Evolutionary conservation across 1,284 basidiomycete genomes (phyloP).

Genomic region (Sparassis latifolia): DNA sequence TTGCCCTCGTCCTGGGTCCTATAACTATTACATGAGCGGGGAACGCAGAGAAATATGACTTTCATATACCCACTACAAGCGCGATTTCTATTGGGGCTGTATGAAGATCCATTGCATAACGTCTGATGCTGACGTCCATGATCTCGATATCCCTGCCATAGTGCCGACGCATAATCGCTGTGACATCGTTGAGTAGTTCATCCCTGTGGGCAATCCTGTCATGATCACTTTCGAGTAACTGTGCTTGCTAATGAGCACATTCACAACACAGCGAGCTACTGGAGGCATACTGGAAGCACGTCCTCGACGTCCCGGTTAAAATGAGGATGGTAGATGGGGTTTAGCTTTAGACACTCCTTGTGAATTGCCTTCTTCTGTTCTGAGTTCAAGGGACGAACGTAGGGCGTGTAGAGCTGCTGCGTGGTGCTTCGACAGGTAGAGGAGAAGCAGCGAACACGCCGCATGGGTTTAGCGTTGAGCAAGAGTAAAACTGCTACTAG

Average conservation of each 20-base stretch:
- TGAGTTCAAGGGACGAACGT: neutral
- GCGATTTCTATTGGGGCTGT: conserved; percentile 9
- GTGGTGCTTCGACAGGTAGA: neutral
- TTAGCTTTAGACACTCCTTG: neutral
- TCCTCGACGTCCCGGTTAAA: neutral
- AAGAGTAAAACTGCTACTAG: neutral
- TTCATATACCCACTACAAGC: conserved; percentile 9
- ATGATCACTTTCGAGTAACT: too few species aligned
- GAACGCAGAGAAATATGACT: neutral
- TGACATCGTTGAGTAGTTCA: too few species aligned
- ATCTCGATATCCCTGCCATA: conserved; percentile 8
- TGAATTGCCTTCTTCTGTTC: conserved; percentile 1
- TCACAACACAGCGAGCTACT: neutral
- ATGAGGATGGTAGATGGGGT: neutral
- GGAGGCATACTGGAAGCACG: neutral
- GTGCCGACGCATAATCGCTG: neutral
- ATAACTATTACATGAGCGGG: neutral
- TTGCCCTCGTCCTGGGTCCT: neutral
- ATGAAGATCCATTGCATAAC: conserved; percentile 5
- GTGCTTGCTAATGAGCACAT: too few species aligned
- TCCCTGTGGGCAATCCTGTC: too few species aligned
- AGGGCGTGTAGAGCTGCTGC: neutral
- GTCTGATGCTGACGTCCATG: conserved; percentile 7
- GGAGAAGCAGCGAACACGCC: conserved; percentile 1
- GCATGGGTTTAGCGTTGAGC: neutral